Evolutionary conservation across 2,329 filamentous ascomycete species (phyloP).

Genomic region (Leptoxyphium fumago): DNA sequence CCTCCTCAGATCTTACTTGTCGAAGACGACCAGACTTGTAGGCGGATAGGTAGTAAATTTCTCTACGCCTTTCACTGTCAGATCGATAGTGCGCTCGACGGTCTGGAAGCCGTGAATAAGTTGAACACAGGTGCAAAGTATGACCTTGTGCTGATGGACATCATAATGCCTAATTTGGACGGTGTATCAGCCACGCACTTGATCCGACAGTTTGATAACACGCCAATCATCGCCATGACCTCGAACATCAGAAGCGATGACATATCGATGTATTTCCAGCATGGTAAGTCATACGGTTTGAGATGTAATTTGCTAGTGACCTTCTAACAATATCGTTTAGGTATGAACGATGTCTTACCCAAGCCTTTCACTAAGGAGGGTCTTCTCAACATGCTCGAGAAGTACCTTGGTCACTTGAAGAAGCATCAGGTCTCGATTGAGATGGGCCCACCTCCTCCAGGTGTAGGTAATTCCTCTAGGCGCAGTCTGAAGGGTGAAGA

Average conservation of each 20-base stretch:
- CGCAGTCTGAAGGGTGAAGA: conserved; percentile 49
- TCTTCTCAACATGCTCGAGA: conserved; percentile 66
- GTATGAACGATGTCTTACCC: conserved; percentile 93
- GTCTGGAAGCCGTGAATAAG: conserved; percentile 80
- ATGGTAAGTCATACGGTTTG: conserved; percentile 48
- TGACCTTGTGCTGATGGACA: conserved; percentile 42
- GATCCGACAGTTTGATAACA: conserved; percentile 72
- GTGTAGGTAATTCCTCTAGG: conserved; percentile 36
- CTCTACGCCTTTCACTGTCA: conserved; percentile 49
- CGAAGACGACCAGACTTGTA: conserved; percentile 60
- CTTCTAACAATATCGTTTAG: conserved; percentile 30
- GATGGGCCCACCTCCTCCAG: conserved; percentile 38
- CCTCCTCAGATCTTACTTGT: conserved; percentile 76
- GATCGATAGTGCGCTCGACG: conserved; percentile 57
- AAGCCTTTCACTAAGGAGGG: conserved; percentile 91
- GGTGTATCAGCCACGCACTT: conserved; percentile 89
- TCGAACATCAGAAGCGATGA: conserved; percentile 95
- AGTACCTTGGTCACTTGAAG: conserved; percentile 72
- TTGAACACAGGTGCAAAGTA: conserved; percentile 53
- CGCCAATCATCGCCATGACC: conserved; percentile 95
- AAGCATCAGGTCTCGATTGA: conserved; percentile 32
- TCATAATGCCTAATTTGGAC: conserved; percentile 94
- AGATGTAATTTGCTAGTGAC: background rate
- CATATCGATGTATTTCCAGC: conserved; percentile 91
- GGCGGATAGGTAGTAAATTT: conserved; percentile 52